Evolutionary conservation across 352 stramenopile genomes (phyloP), one percentile per base, ranked within the genome.

Genomic region (Sclerospora graminicola): DNA sequence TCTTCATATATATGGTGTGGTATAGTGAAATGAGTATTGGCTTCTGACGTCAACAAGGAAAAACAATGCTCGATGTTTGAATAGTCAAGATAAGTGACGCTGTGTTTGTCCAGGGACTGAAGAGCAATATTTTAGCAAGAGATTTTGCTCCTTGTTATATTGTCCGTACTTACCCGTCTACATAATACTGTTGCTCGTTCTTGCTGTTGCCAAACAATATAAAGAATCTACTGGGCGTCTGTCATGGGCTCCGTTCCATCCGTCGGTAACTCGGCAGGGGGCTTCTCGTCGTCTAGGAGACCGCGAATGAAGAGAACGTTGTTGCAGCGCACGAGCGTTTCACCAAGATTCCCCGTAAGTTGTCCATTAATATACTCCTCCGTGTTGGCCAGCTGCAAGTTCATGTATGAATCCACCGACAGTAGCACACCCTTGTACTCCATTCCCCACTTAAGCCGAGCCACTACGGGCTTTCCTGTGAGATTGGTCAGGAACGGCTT

Each of bases 401-500:
- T 99, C 94, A 99, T 99, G 79, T 99, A 99, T 37, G 86, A 96
- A 79, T 99, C 96, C 13, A 97, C 87, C 2, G 89, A 97, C 29
- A 95, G 64, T 43, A 95, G 72, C 26, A 90, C 60, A 48, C 85
- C 96, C 66, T 98, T 96, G 72, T 99, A 99, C 72, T 99, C 96
- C 88, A 98, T 98, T 23, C 96, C 96, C 96, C 96, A 99, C 75
- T 99, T 99, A 43, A 99, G 83, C 51, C 97, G 96, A 40, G 98
- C 94, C 54, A 97, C 81, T 27, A 99, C 92, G 14, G 70, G 53
- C 61, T 98, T 98, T 21, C 96, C 96, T 13, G 87, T 96, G 35
- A 97, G 79, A 31, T 91, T 86, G 24, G 82, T 89, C 50, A 97
- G 77, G 66, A 97, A 98, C 33, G 91, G 91, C 74, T 98, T 98